Evolutionary conservation across 345 rosid genomes (phyloP), one percentile per base, ranked within the genome.

Genomic region (Carallia pectinifolia): DNA sequence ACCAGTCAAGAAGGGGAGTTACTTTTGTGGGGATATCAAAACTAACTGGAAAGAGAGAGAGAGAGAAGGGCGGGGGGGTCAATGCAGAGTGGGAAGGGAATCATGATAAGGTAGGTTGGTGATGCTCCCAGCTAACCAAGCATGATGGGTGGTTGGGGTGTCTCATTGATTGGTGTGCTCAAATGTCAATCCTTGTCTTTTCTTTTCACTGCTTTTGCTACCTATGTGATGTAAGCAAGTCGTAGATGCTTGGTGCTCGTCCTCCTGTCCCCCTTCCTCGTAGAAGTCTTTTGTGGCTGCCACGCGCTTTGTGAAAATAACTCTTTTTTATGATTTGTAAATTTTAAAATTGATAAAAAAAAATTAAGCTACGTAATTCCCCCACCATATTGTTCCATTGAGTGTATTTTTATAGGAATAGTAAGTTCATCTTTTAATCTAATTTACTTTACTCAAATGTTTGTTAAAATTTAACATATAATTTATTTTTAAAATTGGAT

Each of bases 101-200:
- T 58, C 17, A 58, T 70, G 61, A 64, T 66, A 38, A 29, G 29
- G 70, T 0, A 23, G 72, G 67, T 61, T 19, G 77, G 80, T 62
- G 79, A 63, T 83, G 86, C 80, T 81, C 82, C 91, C 82, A 74
- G 17, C 66, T 71, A 66, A 23, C 74, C 82, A 4, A 70, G 69
- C 84, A 79, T 74, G 85, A 77, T 85, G 88, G 82, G 76, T 79
- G 66, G 87, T 77, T 78, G 74, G 90, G 87, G 87, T 78, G 68
- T 63, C 77, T 71, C 79, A 55, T 70, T 74, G 68, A 66, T 64
- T 58, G 23, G 12, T 40, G 76, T 53, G 54, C 79, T 58, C 69
- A 66, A 63, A 53, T 66, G 60, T 71, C 76, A 63, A 54, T 53
- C 64, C 56, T 52, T 44, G 70, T 73, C 78, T 53, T 74, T 63